Percentiles rank a stretch among this genome's conserved stretches.
These are phyloP conservation scores for Nepenthes alata DNA, from an alignment of 179 eudicot genomes.

Conservation along the genomic window DNA sequence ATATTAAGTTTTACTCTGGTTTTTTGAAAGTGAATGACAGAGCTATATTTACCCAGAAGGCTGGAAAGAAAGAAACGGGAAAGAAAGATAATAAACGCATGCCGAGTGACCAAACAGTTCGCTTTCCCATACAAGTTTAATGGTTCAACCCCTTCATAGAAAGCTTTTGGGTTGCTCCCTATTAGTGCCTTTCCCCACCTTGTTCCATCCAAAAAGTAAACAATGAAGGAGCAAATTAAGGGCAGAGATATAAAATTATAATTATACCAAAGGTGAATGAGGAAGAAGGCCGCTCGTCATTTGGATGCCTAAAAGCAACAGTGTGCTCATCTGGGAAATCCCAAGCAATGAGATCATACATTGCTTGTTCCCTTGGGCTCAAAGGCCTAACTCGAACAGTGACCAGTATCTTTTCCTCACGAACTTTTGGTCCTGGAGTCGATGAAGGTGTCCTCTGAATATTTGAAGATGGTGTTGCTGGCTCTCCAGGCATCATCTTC, in stretches of 20 bases:
- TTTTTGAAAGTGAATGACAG: too few species aligned
- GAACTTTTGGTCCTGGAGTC: slow-evolving; percentile 53
- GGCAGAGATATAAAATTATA: too few species aligned
- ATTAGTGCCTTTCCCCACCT: too few species aligned
- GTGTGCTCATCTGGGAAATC: slow-evolving; percentile 64
- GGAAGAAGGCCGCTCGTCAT: slow-evolving; percentile 49
- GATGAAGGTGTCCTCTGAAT: slow-evolving; percentile 29
- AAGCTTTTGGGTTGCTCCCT: too few species aligned
- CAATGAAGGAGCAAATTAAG: neutral
- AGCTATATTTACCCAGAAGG: too few species aligned
- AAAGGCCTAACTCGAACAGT: slow-evolving; percentile 91
- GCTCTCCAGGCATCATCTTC: slow-evolving; percentile 20
- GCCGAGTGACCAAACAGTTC: too few species aligned
- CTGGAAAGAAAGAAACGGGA: too few species aligned
- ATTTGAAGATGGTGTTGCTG: slow-evolving; percentile 64
- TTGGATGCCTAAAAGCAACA: slow-evolving; percentile 51
- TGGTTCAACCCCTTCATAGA: too few species aligned
- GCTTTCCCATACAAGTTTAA: too few species aligned
- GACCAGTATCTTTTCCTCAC: slow-evolving; percentile 80
- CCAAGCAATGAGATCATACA: slow-evolving; percentile 88
- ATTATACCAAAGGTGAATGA: slow-evolving; percentile 67
- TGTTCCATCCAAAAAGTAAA: neutral
- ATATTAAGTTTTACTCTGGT: neutral
- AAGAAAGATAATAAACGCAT: too few species aligned
- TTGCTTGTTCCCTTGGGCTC: slow-evolving; percentile 62